Conservation (phyloP, 805 yeast species). For the Scheffersomyces amazonensis region DNA sequence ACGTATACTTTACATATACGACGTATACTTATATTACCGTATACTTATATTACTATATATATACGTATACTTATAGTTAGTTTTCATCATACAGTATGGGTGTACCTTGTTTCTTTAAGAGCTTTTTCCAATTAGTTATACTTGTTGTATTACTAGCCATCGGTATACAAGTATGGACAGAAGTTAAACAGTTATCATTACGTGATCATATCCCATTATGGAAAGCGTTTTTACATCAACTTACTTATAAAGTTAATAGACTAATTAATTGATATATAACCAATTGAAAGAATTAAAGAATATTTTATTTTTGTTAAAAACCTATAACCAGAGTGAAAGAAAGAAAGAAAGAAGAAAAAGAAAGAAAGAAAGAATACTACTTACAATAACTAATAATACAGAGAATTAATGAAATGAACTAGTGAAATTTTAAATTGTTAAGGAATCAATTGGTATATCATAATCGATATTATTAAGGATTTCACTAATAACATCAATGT, state of each 20-base stretch:
- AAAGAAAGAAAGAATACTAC: background rate
- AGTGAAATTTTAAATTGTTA: background rate
- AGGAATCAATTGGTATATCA: background rate
- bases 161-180: background rate
- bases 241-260: background rate
- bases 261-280: no score
- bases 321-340: no score
- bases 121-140: slow-evolving; percentile 5
- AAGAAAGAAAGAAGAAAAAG: background rate
- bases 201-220: background rate
- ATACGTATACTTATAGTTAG: no score
- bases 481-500: slow-evolving; percentile 28
- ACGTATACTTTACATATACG: no score
- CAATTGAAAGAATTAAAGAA: no score
- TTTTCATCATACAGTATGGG: no score
- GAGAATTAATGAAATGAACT: background rate
- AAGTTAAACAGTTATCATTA: background rate
- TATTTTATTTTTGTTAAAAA: no score
- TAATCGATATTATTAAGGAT: slow-evolving; percentile 3
- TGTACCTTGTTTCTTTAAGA: slow-evolving; percentile 6
- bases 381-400: no score
- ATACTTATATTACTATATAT: no score
- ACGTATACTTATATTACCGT: no score
- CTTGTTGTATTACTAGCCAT: slow-evolving; percentile 1
- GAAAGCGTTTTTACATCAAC: background rate